A percentile compares a stretch with the other conserved stretches of the same genome.
Conservation (phyloP, 2,329 filamentous ascomycete species). For the Trichothecium roseum region DNA sequence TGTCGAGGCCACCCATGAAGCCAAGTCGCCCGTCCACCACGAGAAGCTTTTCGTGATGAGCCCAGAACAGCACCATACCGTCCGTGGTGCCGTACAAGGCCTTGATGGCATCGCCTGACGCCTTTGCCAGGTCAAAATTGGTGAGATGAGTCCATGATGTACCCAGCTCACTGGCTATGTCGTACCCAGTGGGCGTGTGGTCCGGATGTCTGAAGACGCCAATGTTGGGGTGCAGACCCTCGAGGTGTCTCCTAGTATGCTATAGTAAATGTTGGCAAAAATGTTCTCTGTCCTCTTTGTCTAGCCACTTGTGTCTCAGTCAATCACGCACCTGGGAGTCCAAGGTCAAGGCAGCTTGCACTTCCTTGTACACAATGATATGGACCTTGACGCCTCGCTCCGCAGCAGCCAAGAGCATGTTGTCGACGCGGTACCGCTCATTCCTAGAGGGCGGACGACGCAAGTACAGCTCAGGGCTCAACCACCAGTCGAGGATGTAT, state of each 20-base stretch:
- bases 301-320: too few species aligned
- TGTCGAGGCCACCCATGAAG: constrained; percentile 86
- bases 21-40: constrained; percentile 67
- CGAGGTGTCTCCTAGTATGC: constrained; percentile 72
- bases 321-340: constrained; percentile 33
- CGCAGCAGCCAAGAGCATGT: constrained; percentile 71
- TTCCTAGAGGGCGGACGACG: constrained; percentile 72
- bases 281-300: too few species aligned
- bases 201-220: constrained; percentile 85
- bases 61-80: constrained; percentile 81
- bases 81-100: constrained; percentile 73
- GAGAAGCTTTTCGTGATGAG: constrained; percentile 86
- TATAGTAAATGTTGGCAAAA: too few species aligned
- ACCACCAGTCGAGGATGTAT: constrained; percentile 86
- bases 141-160: constrained; percentile 42
- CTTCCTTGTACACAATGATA: constrained; percentile 88
- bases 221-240: constrained; percentile 73
- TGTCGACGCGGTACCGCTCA: constrained; percentile 74
- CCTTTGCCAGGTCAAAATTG: constrained; percentile 47
- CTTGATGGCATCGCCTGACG: constrained; percentile 64
- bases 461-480: constrained; percentile 80
- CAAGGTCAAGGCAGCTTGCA: constrained; percentile 64
- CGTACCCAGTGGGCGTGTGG: constrained; percentile 65
- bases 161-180: constrained; percentile 57
- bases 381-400: constrained; percentile 76